Evolutionary conservation across 768 basidiomycete species (phyloP), one percentile per base, ranked within the genome.

Genomic region (Tylopilus balloui): DNA sequence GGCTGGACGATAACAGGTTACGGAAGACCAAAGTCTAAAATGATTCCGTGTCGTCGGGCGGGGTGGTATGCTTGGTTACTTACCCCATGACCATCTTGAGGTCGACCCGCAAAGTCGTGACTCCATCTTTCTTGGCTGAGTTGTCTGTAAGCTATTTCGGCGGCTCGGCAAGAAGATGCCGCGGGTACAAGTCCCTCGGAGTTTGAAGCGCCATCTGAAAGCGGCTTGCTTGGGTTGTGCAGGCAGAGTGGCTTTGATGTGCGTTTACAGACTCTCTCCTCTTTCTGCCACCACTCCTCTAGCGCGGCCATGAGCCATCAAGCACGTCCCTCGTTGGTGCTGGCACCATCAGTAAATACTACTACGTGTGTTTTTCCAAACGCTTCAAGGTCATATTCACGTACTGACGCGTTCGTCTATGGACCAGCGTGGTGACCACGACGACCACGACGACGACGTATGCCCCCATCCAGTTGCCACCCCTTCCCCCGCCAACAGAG

Each of bases 401-500:
- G 32, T 47, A 48, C 51, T 65, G 49, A 60, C 63, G 64, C 53
- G 59, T 56, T 51, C 48, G 42, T 55, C 51, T 32, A 36, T 51
- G 54, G 35, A 56, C 31, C 62, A 92, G 90, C 46, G 88, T 92
- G 59, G 85, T 89, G 58, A 92, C 90, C 42, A 92, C 87, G n/a
- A 92, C 91, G 2, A 90, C 88, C 0, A 92, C 91, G 2, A 92
- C 90, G 1, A 92, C 91, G 2, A 82, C 85, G 11, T 91, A 92
- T 71, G 85, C 90, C 47, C 90, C 90, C n/a, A 90, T 92, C 54
- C 84, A 81, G 32, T 66, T 92, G 3, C 90, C 90, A 2, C 70
- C 84, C 8, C 69, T 92, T 2, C 88, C 89, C 9, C 70, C 82
- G 3, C 88, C 86, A 3, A 68, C 78, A 1, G 77, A 81, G 10